These are phyloP conservation scores for Salpingoeca rosetta DNA, from an alignment of 78 protist genomes.

Conservation along the genomic window DNA sequence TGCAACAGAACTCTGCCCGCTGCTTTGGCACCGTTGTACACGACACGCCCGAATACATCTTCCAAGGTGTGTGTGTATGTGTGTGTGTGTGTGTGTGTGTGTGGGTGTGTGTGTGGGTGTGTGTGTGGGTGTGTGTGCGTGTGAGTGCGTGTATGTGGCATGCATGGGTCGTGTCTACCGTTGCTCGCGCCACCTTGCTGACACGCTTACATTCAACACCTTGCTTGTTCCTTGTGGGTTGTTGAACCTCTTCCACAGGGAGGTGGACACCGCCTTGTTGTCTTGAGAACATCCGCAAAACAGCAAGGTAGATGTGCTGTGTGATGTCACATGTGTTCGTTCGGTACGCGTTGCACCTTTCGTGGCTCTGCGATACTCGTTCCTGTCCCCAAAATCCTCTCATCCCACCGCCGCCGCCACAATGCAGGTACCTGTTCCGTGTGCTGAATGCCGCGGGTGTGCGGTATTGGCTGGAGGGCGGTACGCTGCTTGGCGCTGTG, in stretches of 20 bases:
- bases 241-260: too few species aligned
- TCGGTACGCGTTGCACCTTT: conserved; percentile 8
- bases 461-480: conserved; percentile 18
- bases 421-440: neutral
- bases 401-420: too few species aligned
- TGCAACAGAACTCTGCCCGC: neutral
- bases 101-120: neutral
- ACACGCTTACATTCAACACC: too few species aligned
- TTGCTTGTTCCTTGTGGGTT: too few species aligned
- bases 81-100: neutral
- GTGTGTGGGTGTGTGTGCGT: too few species aligned
- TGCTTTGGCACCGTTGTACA: conserved; percentile 5
- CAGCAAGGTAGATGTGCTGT: neutral
- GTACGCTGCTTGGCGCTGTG: neutral
- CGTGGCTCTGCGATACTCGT: too few species aligned
- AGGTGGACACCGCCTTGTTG: conserved; percentile 14
- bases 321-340: neutral
- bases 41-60: neutral
- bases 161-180: too few species aligned
- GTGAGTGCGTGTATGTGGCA: too few species aligned
- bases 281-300: neutral
- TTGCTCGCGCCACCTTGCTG: too few species aligned
- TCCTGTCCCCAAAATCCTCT: too few species aligned
- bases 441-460: neutral
- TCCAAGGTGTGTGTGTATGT: too few species aligned